Evolutionary conservation across 1,284 basidiomycete species (phyloP), one percentile per base, ranked within the genome.

Genomic region (Acaromyces ingoldii): DNA sequence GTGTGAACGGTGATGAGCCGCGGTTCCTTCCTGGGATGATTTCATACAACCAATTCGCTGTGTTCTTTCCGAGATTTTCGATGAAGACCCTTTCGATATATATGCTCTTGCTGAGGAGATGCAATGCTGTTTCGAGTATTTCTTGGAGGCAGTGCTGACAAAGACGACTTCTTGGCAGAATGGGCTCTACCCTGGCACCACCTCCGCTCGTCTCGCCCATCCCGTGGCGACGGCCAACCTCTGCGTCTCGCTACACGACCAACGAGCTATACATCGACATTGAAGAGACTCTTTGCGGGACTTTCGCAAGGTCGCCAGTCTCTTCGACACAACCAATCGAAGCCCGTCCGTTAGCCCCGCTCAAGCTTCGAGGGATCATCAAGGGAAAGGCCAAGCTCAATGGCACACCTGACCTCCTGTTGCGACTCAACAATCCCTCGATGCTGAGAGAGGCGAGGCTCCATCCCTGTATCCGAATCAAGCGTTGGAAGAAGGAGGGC

Each of bases 401-500:
- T 42, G 70, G 69, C 5, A 62, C 55, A n/a, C 70, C 70, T 1
- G 67, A 67, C 40, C 42, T 73, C 22, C 45, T 46, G 19, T 37
- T 73, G 13, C 49, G 46, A 5, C 59, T 73, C 28, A 60, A 55
- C 37, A 29, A 51, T 29, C 80, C 87, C 0, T 81, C 83, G 57
- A 80, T 84, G 31, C 78, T 96, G 58, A 78, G 80, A 2, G 88
- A 93, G 61, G 86, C 85, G 59, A 83, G 87, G 1, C 93, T 95
- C 74, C 91, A 97, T 74, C 85, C 89, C 28, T 96, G 91, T 74
- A 84, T 96, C 66, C 81, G 84, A 30, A 79, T 91, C 46, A 83
- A 84, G 64, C 84, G 85, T 49, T 95, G 89, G 87, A 31, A 42
- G 11, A 51, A 59, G 49, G 58, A 67, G 41, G 57, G 53, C 29